Base-by-base conservation (phyloP, 108 stramenopile genomes). In the Nannochloropsis salina region DNA sequence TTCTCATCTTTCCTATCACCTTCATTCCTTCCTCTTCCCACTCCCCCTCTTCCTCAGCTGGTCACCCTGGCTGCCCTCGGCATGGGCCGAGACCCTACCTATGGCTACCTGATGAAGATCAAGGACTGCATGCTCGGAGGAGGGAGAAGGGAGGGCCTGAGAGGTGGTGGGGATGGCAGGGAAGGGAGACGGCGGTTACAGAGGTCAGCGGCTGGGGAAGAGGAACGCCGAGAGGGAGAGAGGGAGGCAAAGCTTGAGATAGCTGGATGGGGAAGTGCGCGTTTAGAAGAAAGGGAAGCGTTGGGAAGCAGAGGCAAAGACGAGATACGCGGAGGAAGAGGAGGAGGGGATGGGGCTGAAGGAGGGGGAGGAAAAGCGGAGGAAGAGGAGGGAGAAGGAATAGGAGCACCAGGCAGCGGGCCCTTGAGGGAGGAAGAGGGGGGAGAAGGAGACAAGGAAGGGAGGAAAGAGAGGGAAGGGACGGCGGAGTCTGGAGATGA, bases 81-180 rank as follows among this genome's bases (percentile, higher is more conserved):
- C 47, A 10, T 31, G 31, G 31, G 12, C 47, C 47, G 82, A 40
- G 83, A 74, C 18, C 51, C 89, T 8, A 18, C 12, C 2, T 44
- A 86, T 15, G 44, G 22, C 42, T 83, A 87, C 12, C 41, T 89
- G 9, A 20, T 18, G 44, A 42, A 85, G 79, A 43, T 88, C 44
- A 42, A 42, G 74, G 82, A 80, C 11, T 89, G 88, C 84, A 31
- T 88, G 83, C 21, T 22, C 80, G 80, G 47, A 51, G 47, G 47
- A 51, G 15, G 47, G 47, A 15, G 47, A 51, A 15, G 47, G 15
- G 47, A 15, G 47, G 12, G 47, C 10, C 15, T 10, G 47, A 51
- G 47, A 51, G 15, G 47, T 12, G 15, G 47, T 10, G 47, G 47
- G 47, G 15, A 10, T 0, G 15, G 47, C 12, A 15, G 47, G 15